Conservation (phyloP, 805 yeast species). For the Metschnikowia lachancei region DNA sequence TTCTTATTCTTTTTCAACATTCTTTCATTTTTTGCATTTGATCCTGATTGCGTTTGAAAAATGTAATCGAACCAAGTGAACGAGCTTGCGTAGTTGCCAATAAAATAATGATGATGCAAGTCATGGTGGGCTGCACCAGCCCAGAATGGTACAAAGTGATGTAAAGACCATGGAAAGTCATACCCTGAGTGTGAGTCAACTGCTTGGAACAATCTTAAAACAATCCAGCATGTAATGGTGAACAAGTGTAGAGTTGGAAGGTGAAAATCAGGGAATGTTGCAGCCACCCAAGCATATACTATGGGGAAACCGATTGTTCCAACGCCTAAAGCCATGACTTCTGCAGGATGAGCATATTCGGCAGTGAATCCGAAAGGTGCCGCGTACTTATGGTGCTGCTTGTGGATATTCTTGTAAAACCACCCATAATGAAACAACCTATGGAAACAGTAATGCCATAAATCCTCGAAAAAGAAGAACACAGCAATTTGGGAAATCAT, state of each 20-base stretch:
- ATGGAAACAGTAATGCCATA: conserved; percentile 63
- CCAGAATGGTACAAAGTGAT: conserved; percentile 58
- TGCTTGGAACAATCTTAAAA: conserved; percentile 53
- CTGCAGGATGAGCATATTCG: conserved; percentile 60
- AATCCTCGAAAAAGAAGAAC: conserved; percentile 54
- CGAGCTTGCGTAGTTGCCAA: conserved; percentile 56
- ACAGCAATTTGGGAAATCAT: conserved; percentile 46
- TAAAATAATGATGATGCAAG: conserved; percentile 57
- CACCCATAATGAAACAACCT: conserved; percentile 54
- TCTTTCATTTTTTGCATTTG: conserved; percentile 48
- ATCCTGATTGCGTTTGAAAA: conserved; percentile 56
- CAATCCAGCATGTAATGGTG: conserved; percentile 53
- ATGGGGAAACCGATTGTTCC: conserved; percentile 64
- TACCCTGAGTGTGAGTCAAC: conserved; percentile 63
- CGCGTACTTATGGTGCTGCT: conserved; percentile 59
- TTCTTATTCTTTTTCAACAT: conserved; percentile 41
- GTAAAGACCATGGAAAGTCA: conserved; percentile 61
- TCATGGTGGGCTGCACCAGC: conserved; percentile 67
- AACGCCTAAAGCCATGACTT: conserved; percentile 54
- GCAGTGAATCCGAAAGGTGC: conserved; percentile 64
- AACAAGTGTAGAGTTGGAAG: conserved; percentile 53
- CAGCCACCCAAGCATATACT: conserved; percentile 47
- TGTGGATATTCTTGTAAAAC: conserved; percentile 56
- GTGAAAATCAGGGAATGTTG: conserved; percentile 56
- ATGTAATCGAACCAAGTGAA: conserved; percentile 58